Evolutionary conservation across 805 yeast species (phyloP).

Genomic region (Zygoascus tannicola): DNA sequence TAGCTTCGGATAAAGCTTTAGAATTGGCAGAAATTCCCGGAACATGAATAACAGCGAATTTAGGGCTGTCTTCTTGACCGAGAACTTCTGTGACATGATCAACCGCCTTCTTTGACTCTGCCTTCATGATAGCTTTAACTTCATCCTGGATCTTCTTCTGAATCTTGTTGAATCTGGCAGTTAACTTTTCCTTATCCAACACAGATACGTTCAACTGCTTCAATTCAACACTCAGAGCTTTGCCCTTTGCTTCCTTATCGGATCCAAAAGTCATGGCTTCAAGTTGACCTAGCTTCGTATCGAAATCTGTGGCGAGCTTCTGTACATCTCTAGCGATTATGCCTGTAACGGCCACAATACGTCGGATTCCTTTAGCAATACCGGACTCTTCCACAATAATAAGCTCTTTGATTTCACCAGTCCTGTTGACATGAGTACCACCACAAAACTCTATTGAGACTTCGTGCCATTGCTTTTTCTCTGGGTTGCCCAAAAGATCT

Average conservation of each 20-base stretch:
- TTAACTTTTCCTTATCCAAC: slow-evolving; percentile 65
- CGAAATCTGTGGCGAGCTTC: slow-evolving; percentile 68
- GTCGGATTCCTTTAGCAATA: slow-evolving; percentile 96
- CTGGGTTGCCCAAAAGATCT: slow-evolving; percentile 63
- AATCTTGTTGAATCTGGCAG: slow-evolving; percentile 61
- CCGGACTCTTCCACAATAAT: slow-evolving; percentile 91
- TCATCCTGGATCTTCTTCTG: slow-evolving; percentile 88
- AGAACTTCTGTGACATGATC: slow-evolving; percentile 71
- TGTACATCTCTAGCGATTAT: slow-evolving; percentile 85
- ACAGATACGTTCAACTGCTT: slow-evolving; percentile 79
- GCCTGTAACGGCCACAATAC: slow-evolving; percentile 96
- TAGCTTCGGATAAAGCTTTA: slow-evolving; percentile 89
- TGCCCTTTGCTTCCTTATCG: slow-evolving; percentile 69
- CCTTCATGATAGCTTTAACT: slow-evolving; percentile 77
- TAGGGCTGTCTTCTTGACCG: slow-evolving; percentile 41
- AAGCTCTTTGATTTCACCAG: slow-evolving; percentile 87
- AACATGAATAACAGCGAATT: slow-evolving; percentile 57
- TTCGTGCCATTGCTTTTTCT: slow-evolving; percentile 62
- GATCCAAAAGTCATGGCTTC: slow-evolving; percentile 62
- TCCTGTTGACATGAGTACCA: slow-evolving; percentile 92
- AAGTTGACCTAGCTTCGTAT: slow-evolving; percentile 47
- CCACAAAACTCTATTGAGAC: slow-evolving; percentile 95
- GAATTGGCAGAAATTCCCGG: slow-evolving; percentile 69
- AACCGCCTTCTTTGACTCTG: slow-evolving; percentile 70
- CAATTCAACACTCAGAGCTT: slow-evolving; percentile 74